Conservation (phyloP, 2,329 filamentous ascomycete genomes). For the Podosphaera xanthii region DNA sequence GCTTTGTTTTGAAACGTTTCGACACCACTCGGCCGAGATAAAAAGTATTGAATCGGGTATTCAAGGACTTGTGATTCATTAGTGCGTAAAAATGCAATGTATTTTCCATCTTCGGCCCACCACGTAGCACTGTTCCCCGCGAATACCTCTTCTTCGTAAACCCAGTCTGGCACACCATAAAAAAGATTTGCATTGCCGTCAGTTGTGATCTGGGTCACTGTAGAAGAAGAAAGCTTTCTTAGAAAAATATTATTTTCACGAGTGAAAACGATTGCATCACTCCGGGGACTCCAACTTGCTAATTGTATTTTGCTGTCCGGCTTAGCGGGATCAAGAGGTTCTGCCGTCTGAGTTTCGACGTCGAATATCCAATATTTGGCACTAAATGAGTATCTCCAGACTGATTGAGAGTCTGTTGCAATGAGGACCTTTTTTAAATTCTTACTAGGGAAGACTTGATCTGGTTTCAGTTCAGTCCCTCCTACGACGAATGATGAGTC, state of each 20-base stretch:
- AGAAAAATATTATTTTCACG: conserved; percentile 77
- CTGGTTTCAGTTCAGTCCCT: conserved; percentile 30
- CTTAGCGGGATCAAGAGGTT: conserved; percentile 53
- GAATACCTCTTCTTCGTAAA: conserved; percentile 75
- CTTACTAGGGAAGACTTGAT: conserved; percentile 49
- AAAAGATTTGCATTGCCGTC: conserved; percentile 80
- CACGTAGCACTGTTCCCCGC: conserved; percentile 62
- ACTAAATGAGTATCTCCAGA: conserved; percentile 79
- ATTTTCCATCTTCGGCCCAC: conserved; percentile 84
- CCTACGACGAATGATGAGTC: conserved; percentile 35
- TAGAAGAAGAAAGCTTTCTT: conserved; percentile 30
- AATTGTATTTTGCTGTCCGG: conserved; percentile 50
- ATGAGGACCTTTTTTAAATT: conserved; percentile 73
- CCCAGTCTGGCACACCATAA: conserved; percentile 94
- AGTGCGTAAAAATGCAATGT: conserved; percentile 74
- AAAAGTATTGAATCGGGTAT: conserved; percentile 82
- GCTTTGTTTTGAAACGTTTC: conserved; percentile 48
- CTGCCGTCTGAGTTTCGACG: conserved; percentile 52
- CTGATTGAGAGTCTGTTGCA: conserved; percentile 45
- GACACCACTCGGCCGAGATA: conserved; percentile 62
- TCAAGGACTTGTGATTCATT: conserved; percentile 83
- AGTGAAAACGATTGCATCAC: conserved; percentile 75
- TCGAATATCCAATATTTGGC: conserved; percentile 83
- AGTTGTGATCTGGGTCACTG: conserved; percentile 41
- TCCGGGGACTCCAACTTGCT: conserved; percentile 71